Base-by-base conservation (phyloP, 2,329 filamentous ascomycete genomes). In the Penicillium polonicum region DNA sequence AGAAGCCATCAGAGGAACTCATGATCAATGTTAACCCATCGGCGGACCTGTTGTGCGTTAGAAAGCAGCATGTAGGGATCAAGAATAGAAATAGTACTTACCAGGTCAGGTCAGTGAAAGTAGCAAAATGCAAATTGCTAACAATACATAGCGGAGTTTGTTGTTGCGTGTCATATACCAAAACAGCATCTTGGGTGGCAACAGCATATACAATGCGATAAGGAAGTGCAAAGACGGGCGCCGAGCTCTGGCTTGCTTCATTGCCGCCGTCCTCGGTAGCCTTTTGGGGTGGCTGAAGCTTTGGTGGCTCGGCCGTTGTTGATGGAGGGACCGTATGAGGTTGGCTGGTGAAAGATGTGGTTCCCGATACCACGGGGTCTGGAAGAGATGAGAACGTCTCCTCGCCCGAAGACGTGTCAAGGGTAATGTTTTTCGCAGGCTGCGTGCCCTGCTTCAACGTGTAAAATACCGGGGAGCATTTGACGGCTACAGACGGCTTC, bases 1-100 rank as follows among this genome's bases (percentile, higher is more conserved):
- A 99, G 78, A 97, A 99, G 0, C 94, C 94, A 74, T 99, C 94
- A 0, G 94, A 97, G 0, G 94, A 99, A n/a, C 92, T 94, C 78
- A 99, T 95, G 49, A 99, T 82, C 23, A 99, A 79, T 1, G 88
- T 92, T 42, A 85, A 80, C 13, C 89, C 89, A 73, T 92, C 89
- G 62, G 82, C 86, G 1, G 89, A 89, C 88, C 88, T 90, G 61
- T 38, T 13, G 6, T n/a, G 31, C 76, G 67, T 35, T 59, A 61
- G 65, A 73, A 57, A 70, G 33, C 39, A 49, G 36, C 51, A 41
- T 17, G 21, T 25, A 23, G 7, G 41, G 58, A 27, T 52, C 19
- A 25, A 6, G 31, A 64, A 19, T 25, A 48, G 52, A 42, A 12
- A 31, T 38, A 29, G 38, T 21, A 76, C 87, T 75, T 85, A 96